phyloP scores from a whole-genome alignment of 345 rosid species.

The Populus deltoides region DNA sequence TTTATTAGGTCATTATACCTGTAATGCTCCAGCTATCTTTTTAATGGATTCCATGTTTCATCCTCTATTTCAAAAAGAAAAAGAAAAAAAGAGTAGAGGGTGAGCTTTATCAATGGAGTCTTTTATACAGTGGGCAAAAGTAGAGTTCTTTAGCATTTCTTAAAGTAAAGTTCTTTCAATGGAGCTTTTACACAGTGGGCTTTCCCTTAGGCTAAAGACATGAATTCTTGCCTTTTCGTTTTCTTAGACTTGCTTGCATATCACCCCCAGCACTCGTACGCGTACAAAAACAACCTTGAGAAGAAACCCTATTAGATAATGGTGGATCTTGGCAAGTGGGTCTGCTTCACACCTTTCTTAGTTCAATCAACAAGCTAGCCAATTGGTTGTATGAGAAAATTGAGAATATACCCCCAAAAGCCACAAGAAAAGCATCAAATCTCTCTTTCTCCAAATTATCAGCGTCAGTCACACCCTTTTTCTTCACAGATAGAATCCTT shows the following conservation, averaged over 20 bases:
- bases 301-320: not conserved
- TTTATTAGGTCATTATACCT: no score
- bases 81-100: not conserved
- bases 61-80: no score
- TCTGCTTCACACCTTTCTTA: not conserved
- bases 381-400: not conserved
- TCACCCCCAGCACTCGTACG: not conserved
- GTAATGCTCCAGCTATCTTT: no score
- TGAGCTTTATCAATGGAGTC: not conserved
- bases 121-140: slow-evolving; percentile 8
- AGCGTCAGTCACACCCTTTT: not conserved
- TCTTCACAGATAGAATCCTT: slow-evolving; percentile 2
- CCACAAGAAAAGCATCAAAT: slow-evolving; percentile 14
- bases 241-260: not conserved
- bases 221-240: not conserved
- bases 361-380: not conserved
- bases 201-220: not conserved
- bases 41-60: no score
- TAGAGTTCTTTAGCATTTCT: slow-evolving; percentile 15
- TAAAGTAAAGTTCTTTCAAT: not conserved
- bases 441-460: not conserved
- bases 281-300: not conserved
- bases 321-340: not conserved
- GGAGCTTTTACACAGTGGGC: slow-evolving; percentile 8
- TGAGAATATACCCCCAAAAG: slow-evolving; percentile 15